Base-by-base conservation (phyloP, 257 asterid genomes). In the Voacanga thouarsii region DNA sequence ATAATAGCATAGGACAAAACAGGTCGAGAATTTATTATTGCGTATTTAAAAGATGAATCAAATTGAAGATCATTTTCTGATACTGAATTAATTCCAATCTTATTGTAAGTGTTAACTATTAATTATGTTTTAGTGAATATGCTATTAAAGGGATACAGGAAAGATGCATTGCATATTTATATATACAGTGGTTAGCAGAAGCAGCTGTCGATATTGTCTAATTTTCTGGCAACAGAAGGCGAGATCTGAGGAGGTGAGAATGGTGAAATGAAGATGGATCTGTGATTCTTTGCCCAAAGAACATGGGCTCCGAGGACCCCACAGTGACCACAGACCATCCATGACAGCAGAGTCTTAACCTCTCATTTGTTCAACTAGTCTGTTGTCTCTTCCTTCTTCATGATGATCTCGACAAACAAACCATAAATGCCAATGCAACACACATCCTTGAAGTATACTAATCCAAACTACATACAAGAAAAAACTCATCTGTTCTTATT, bases 331-430 rank as follows among this genome's bases (percentile, higher is more conserved):
- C 30, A 39, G 60, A 80, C 61, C 83, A 80, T 64, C 75, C 79
- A 74, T 41, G 83, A 80, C 83, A 66, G 79, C 76, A 11, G 30
- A 57, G 10, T 57, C 79, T 67, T 56, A 80, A 68, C 83, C 75
- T 80, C 37, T 65, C 71, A 41, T 11, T 12, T 56, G 21, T 44
- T 70, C 59, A 79, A 68, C 74, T 77, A 47, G 82, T 79, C 75
- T 16, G 49, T 68, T 74, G 79, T 79, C 82, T 74, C 60, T 53
- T 71, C 28, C 49, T n/a, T 7, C 53, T 71, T 61, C 75, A 74
- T 2, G 2, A 33, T 53, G 70, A 79, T 28, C n/a, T 51, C 49
- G 75, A 79, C 83, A 53, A 66, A 28, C 61, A 74, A 66, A 65
- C 75, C 37, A 24, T 14, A 76, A 12, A 45, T 19, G 1, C 39